Conservation (phyloP, 208 protist genomes). For the Wallacemonas sp. region DNA sequence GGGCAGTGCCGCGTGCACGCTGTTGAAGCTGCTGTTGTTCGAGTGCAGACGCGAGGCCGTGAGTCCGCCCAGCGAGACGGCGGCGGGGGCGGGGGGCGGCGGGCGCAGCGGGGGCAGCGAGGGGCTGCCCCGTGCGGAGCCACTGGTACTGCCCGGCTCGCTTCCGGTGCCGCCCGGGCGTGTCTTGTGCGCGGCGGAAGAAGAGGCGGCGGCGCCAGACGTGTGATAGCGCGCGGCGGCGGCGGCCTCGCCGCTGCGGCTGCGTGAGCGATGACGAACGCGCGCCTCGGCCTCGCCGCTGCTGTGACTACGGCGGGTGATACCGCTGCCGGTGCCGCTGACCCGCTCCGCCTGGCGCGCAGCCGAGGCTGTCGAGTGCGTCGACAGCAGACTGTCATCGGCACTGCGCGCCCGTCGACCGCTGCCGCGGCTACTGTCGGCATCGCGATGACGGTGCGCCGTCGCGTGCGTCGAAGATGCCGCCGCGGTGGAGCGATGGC, state of each 20-base stretch:
- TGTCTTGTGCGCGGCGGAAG: conserved; percentile 13
- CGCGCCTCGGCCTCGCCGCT: conserved; percentile 16
- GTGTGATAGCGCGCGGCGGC: background rate
- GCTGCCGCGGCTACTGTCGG: too few species aligned
- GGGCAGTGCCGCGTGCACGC: conserved; percentile 14
- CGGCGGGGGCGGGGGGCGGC: conserved; percentile 11
- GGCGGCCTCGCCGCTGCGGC: conserved; percentile 1
- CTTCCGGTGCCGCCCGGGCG: too few species aligned
- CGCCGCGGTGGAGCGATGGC: conserved; percentile 23
- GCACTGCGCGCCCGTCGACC: conserved; percentile 1
- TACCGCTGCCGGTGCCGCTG: too few species aligned
- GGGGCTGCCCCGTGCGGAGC: background rate
- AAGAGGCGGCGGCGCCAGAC: conserved; percentile 17
- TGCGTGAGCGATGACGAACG: conserved; percentile 2
- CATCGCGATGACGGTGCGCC: too few species aligned
- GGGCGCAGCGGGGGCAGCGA: conserved; percentile 13
- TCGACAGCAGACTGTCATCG: conserved; percentile 3
- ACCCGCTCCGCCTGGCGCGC: too few species aligned
- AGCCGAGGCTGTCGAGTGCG: background rate
- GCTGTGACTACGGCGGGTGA: conserved; percentile 9
- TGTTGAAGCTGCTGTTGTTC: conserved; percentile 27
- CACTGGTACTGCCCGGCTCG: background rate
- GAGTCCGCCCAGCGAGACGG: conserved; percentile 18
- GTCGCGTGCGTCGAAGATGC: too few species aligned
- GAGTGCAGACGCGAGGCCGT: conserved; percentile 24